These are phyloP conservation scores for Phalaenopsis equestris DNA, from an alignment of 106 monocot genomes.

Conservation along the genomic window DNA sequence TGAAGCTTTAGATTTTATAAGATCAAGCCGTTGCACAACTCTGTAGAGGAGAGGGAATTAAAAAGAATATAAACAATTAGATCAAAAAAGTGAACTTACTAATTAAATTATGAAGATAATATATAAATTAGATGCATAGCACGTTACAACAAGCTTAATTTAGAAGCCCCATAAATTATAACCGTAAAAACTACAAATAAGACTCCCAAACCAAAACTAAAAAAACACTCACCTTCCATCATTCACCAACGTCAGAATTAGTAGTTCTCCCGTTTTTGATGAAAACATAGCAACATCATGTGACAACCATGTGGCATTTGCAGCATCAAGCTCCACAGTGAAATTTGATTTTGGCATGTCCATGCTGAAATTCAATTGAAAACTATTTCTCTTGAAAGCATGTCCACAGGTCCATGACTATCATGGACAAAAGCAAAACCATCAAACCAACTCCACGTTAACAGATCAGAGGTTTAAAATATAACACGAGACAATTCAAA, in stretches of 20 bases:
- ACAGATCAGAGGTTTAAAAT: background rate
- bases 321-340: conserved; percentile 86
- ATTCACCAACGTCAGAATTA: conserved; percentile 71
- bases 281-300: conserved; percentile 82
- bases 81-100: background rate
- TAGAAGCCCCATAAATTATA: background rate
- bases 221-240: conserved; percentile 72
- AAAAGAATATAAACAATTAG: background rate
- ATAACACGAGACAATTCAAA: background rate
- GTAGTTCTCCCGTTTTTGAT: conserved; percentile 77
- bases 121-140: background rate
- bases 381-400: background rate
- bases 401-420: background rate
- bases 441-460: background rate
- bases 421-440: background rate
- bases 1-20: conserved; percentile 85
- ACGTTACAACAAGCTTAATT: background rate
- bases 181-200: background rate
- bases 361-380: conserved; percentile 43
- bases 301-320: conserved; percentile 90
- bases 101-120: background rate
- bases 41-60: conserved; percentile 28
- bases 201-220: background rate
- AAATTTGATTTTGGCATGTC: conserved; percentile 72
- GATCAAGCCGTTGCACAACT: conserved; percentile 78